phyloP scores from a whole-genome alignment of 2,329 filamentous ascomycete species.

The Sporothrix globosa region DNA sequence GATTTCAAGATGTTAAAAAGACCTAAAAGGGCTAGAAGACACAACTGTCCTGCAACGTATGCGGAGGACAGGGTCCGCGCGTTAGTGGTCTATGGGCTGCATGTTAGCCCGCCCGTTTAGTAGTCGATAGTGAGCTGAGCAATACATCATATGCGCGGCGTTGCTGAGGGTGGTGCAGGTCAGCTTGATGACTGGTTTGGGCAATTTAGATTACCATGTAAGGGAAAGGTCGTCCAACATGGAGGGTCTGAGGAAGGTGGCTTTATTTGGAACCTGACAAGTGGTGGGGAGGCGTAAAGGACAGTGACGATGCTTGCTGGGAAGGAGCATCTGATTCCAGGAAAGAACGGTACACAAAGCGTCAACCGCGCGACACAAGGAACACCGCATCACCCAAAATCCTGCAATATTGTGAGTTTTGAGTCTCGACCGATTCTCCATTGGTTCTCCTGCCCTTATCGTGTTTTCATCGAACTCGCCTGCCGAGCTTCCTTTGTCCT shows the following conservation, averaged over 20 bases:
- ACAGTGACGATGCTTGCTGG: neutral
- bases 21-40: neutral
- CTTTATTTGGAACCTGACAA: slow-evolving; percentile 13
- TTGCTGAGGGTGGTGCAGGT: neutral
- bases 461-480: neutral
- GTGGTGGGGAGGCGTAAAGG: neutral
- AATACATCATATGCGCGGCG: neutral
- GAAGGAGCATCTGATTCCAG: neutral
- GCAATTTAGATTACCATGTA: slow-evolving; percentile 17
- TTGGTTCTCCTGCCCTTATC: neutral
- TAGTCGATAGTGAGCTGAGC: slow-evolving; percentile 14
- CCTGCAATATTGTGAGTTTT: neutral
- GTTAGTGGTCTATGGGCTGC: slow-evolving; percentile 17
- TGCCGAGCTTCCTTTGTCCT: neutral
- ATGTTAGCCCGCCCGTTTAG: neutral
- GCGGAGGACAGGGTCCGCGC: slow-evolving; percentile 18
- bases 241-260: neutral
- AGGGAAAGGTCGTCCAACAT: slow-evolving; percentile 8
- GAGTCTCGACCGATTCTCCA: no score
- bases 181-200: neutral
- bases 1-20: neutral
- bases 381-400: neutral
- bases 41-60: neutral
- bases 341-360: slow-evolving; percentile 4
- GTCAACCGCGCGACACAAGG: neutral